phyloP scores from a whole-genome alignment of 2,329 filamentous ascomycete genomes.

The Myriosclerotinia duriaeana region DNA sequence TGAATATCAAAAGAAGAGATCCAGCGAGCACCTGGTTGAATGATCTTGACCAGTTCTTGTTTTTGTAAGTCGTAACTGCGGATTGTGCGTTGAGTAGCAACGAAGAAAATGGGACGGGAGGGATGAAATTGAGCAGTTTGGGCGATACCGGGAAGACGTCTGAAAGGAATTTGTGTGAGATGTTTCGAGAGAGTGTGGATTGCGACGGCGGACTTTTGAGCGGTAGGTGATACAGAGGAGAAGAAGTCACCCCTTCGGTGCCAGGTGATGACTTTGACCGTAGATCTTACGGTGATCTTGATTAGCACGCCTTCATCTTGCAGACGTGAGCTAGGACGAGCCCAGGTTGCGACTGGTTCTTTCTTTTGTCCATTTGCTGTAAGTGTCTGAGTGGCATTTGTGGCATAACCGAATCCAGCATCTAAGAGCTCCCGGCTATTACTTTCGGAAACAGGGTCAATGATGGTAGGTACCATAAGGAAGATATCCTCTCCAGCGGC shows the following conservation, averaged over 20 bases:
- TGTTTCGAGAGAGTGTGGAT: constrained; percentile 97
- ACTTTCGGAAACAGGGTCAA: constrained; percentile 71
- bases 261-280: constrained; percentile 88
- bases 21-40: constrained; percentile 91
- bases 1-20: constrained; percentile 94
- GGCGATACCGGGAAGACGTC: constrained; percentile 67
- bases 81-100: constrained; percentile 90
- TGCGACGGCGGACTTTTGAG: constrained; percentile 76
- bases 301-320: constrained; percentile 77
- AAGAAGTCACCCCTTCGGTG: constrained; percentile 94
- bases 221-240: constrained; percentile 81
- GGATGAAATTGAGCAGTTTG: constrained; percentile 96
- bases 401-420: constrained; percentile 90
- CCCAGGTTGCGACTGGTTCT: constrained; percentile 77
- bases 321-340: constrained; percentile 70
- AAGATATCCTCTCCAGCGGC: constrained; percentile 83
- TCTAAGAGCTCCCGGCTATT: constrained; percentile 75
- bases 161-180: constrained; percentile 91
- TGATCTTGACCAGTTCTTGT: constrained; percentile 87
- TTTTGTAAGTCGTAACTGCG: constrained; percentile 90
- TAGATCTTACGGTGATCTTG: constrained; percentile 74
- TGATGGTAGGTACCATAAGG: constrained; percentile 73
- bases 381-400: constrained; percentile 57
- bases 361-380: constrained; percentile 62
- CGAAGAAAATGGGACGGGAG: constrained; percentile 87